A percentile compares a stretch with the other conserved stretches of the same genome.
phyloP scores from a whole-genome alignment of 805 yeast species.

The Gaillardinia entomophila region DNA sequence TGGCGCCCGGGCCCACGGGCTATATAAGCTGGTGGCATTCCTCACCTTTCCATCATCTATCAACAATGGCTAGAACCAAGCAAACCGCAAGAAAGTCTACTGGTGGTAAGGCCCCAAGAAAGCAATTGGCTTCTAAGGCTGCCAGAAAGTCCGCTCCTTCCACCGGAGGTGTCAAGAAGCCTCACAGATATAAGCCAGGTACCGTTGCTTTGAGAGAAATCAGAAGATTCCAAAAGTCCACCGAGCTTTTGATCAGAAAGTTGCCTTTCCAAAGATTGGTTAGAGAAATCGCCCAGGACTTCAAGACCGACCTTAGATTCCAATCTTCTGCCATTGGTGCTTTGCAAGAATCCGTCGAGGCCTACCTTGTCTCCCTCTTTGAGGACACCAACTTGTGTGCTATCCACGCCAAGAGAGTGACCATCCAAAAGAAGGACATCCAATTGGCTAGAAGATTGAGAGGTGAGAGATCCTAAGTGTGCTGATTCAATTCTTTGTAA shows the following conservation, averaged over 20 bases:
- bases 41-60: conserved; percentile 1
- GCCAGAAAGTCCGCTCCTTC: conserved; percentile 45
- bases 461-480: conserved; percentile 39
- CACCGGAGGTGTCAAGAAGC: conserved; percentile 44
- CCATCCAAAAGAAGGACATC: conserved; percentile 44
- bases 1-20: too few relatives aligned
- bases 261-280: conserved; percentile 45
- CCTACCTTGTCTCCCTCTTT: conserved; percentile 41
- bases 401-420: conserved; percentile 44
- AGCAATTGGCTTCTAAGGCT: conserved; percentile 44
- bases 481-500: neutral
- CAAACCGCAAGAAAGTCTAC: conserved; percentile 46
- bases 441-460: conserved; percentile 46
- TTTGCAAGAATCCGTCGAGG: conserved; percentile 43
- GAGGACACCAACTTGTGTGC: conserved; percentile 47
- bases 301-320: conserved; percentile 43
- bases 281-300: conserved; percentile 43
- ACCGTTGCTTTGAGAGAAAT: conserved; percentile 46
- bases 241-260: conserved; percentile 43
- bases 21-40: too few relatives aligned
- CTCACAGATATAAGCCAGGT: conserved; percentile 47
- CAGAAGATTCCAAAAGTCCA: conserved; percentile 43
- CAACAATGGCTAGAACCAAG: conserved; percentile 41
- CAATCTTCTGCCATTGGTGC: conserved; percentile 45
- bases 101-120: conserved; percentile 47